Evolutionary conservation across 1,284 basidiomycete species (phyloP), one percentile per base, ranked within the genome.

Genomic region (Blastosporella zonata): DNA sequence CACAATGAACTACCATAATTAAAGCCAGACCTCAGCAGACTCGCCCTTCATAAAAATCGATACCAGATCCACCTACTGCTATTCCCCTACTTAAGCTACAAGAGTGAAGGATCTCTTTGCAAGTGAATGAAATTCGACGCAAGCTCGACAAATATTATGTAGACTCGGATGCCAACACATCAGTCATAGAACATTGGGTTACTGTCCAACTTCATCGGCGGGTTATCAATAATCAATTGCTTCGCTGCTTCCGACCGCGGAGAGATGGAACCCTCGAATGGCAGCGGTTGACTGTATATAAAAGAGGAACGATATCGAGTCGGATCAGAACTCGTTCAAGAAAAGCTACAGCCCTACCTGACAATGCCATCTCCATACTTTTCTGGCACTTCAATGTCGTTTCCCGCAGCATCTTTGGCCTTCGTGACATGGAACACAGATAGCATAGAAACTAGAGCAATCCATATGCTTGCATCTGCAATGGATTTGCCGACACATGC

Each of bases 371-470:
- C 59, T 17, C 53, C 43, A 35, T 55, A 58, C 5, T 49, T 54
- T n/a, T 53, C 47, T 22, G 56, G 50, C 8, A 62, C 55, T 21
- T 59, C 54, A 15, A 72, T 64, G 12, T 59, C 56, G 3, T 64
- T 58, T 1, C 69, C 70, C 31, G 59, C 35, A 20, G 59, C 56
- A 49, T 73, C 68, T 35, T 59, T 61, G 5, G 63, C 59, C 50
- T 66, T 68, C 23, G 41, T 40, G 22, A 73, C 59, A 15, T 67
- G 50, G 55, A 73, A 70, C 3, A 61, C 63, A 0, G 70, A 63
- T 8, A 74, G 53, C 1, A 72, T 57, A 0, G 67, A 66, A 0
- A 63, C 69, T 8, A 73, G 65, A 2, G 65, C 61, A 13, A 73
- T 63, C 67, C 67, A 74, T 20, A 71, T 33, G 42, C 55, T 53